phyloP scores from a whole-genome alignment of 2,329 filamentous ascomycete species.

The Periconia digitata region DNA sequence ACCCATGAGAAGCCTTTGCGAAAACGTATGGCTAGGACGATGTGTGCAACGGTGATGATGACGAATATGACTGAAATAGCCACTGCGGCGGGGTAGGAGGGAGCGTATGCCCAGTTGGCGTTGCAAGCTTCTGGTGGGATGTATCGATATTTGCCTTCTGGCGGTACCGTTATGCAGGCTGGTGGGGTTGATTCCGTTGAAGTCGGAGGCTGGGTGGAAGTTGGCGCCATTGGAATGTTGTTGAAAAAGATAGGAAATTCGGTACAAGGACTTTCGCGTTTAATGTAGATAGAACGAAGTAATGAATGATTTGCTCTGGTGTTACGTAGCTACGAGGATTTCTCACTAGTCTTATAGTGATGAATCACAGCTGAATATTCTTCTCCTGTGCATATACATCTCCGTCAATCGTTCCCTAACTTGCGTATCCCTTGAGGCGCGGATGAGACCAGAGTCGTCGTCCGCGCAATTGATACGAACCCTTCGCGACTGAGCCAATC shows the following conservation, averaged over 20 bases:
- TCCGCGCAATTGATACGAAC: too few relatives aligned
- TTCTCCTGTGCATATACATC: too few relatives aligned
- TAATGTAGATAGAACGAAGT: neutral
- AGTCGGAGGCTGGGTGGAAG: conserved; percentile 13
- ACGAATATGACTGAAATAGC: conserved; percentile 27
- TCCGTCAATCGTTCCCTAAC: too few relatives aligned
- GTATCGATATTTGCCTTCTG: conserved; percentile 23
- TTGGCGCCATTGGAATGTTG: neutral
- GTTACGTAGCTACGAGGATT: too few relatives aligned
- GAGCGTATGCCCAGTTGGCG: conserved; percentile 25
- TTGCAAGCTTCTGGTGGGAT: conserved; percentile 29
- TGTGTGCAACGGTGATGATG: conserved; percentile 23
- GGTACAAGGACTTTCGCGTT: too few relatives aligned
- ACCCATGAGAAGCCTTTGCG: conserved; percentile 46
- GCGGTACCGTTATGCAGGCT: conserved; percentile 24
- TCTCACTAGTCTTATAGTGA: too few relatives aligned
- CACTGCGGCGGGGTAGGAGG: conserved; percentile 25
- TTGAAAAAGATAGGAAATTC: too few relatives aligned
- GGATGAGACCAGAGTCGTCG: too few relatives aligned
- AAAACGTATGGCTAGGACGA: conserved; percentile 21
- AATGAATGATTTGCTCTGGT: too few relatives aligned
- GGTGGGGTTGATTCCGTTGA: conserved; percentile 12
- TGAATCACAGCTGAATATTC: too few relatives aligned
- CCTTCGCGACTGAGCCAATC: too few relatives aligned
- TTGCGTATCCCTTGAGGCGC: too few relatives aligned